Evolutionary conservation across 768 basidiomycete genomes (phyloP), one percentile per base, ranked within the genome.

Genomic region (Leccinum arenicola): DNA sequence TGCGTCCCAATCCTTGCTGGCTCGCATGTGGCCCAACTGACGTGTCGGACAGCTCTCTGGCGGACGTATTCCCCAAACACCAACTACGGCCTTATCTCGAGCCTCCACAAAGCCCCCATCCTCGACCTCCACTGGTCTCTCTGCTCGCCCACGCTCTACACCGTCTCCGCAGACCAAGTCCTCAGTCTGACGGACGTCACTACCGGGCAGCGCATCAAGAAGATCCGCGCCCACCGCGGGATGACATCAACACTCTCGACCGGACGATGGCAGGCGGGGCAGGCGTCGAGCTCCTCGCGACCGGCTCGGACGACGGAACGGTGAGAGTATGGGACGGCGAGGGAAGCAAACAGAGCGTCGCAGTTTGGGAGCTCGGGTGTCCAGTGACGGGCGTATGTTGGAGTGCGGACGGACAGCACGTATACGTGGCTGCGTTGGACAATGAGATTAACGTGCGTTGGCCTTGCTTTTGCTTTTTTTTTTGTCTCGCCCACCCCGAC

Each of bases 311-410:
- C 70, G 97, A 99, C 67, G 93, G 94, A 3, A 88, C 88, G 0
- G 93, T 98, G 17, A 83, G 90, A 55, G 78, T 98, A 4, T 99
- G 95, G 95, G 93, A 95, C 61, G 92, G 91, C 15, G 91, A 92
- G 6, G 84, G 82, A 6, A 65, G 68, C 6, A 96, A 93, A 73
- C 77, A 84, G 2, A 79, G 89, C 17, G 85, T 97, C 15, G 87
- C 88, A 11, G 86, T 87, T 50, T 90, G 95, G 63, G 89, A 93
- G 55, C 63, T 93, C 17, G 92, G 92, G 5, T 94, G 91, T 68
- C 95, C 97, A 0, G 91, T 94, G 31, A 99, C 96, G 14, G 81
- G 89, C 1, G 95, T 95, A 0, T 89, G 88, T 65, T 98, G 91
- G 95, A 89, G 90, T 71, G 85, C 85, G 19, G 97, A 99, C 69